A percentile compares a stretch with the other conserved stretches of the same genome.
phyloP scores from a whole-genome alignment of 2,329 filamentous ascomycete species.

The Onygena corvina region DNA sequence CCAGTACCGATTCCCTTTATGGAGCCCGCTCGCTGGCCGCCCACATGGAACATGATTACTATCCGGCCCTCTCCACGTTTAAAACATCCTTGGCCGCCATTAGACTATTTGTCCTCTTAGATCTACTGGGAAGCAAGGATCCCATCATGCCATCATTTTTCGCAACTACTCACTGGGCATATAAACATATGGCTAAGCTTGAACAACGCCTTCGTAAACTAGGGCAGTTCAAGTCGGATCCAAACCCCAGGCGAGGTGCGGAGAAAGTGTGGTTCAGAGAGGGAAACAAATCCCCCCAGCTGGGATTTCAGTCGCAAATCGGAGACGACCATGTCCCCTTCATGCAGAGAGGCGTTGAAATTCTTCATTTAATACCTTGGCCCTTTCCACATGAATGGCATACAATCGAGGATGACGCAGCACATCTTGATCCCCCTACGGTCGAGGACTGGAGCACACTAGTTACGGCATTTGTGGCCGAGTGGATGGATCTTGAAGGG shows the following conservation, averaged over 20 bases:
- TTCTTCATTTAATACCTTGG: constrained; percentile 74
- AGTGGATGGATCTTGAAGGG: constrained; percentile 78
- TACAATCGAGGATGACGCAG: constrained; percentile 66
- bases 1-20: constrained; percentile 70
- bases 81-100: constrained; percentile 66
- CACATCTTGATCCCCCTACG: constrained; percentile 67
- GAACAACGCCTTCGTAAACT: constrained; percentile 62
- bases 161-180: constrained; percentile 85
- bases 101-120: constrained; percentile 78
- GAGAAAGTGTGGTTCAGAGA: constrained; percentile 55
- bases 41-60: constrained; percentile 59
- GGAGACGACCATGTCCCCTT: constrained; percentile 90
- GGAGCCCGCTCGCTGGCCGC: constrained; percentile 72
- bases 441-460: constrained; percentile 82
- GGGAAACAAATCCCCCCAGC: constrained; percentile 41
- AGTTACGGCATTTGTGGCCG: constrained; percentile 68
- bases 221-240: constrained; percentile 51
- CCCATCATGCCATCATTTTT: constrained; percentile 78
- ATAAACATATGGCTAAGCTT: constrained; percentile 59
- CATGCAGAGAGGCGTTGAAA: constrained; percentile 68
- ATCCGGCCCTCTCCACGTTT: constrained; percentile 63
- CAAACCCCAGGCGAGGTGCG: constrained; percentile 26
- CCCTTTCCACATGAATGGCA: constrained; percentile 52
- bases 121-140: constrained; percentile 61
- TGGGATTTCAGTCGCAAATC: constrained; percentile 43